Base-by-base conservation (phyloP, 2,329 filamentous ascomycete genomes). In the Sporothrix variecibatus region DNA sequence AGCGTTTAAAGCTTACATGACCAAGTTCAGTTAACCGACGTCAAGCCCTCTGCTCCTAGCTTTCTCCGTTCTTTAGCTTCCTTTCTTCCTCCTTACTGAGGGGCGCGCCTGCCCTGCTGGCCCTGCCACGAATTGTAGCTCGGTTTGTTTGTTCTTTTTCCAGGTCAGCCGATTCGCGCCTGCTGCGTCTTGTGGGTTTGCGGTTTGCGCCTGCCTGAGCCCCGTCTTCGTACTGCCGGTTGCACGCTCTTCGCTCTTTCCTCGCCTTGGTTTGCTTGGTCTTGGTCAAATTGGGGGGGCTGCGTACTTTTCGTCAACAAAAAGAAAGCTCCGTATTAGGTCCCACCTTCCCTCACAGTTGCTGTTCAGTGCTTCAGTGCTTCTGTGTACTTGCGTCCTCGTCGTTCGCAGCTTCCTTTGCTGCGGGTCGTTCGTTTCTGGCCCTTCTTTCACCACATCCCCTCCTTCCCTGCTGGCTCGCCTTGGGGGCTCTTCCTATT, bases 91-190 rank as follows among this genome's bases (percentile, higher is more conserved):
- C 64, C 23, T 43, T 49, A 20, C 23, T 67, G 40, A 31, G 40
- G 40, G 20, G 28, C 28, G 64, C 40, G 64, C 64, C 64, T 68
- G 34, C 62, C 62, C 11, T 46, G 40, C 51, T 7, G 20, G 46
- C 38, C 38, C 38, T 43, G 38, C 58, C 15, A 40, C 31, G 6
- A 40, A 40, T 49, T 53, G 65, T 69, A 51, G 65, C 28, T 69
- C 65, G 43, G 26, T 31, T 31, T 70, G 49, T 53, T 53, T 56
- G 26, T 51, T 68, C 65, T 23, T 51, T 56, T 56, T 31, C 23
- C 49, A 38, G 49, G 49, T 40, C 67, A 56, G 67, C 67, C 28
- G 67, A 56, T 40, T 70, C 67, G 65, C 43, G 65, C 60, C 60
- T 64, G 64, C 40, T 67, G 38, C 46, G 67, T 40, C 11, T 70